Evolutionary conservation across 257 asterid species (phyloP), one percentile per base, ranked within the genome.

Genomic region (Plectranthus barbatus): DNA sequence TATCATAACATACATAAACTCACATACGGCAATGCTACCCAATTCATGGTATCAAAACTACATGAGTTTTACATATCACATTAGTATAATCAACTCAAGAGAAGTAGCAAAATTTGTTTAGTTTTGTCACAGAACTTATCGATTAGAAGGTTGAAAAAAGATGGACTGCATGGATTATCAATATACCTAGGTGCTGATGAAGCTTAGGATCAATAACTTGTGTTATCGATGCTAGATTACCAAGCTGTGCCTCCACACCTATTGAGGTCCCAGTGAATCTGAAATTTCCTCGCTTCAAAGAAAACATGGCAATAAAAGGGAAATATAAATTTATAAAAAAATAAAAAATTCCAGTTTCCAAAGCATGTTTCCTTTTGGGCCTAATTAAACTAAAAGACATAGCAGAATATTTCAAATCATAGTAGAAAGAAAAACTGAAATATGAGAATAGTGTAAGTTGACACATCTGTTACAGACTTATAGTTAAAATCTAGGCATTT

Each of bases 131-230:
- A 63, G 24, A 44, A 54, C 47, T 66, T 40, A 9, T 29, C 4
- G 39, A 37, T 17, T 55, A 73, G 19, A 49, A 34, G 49, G 45
- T n/a, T 23, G 29, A 49, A 39, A 10, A 62, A 31, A 60, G 62
- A 74, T n/a, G 10, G 39, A 53, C 4, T 21, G 56, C 20, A 9
- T 18, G 18, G 40, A 63, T n/a, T n/a, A 57, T 12, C 44, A 29
- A 31, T 53, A 53, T 89, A 92, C 99, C 99, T 70, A 92, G 76
- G 86, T 92, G 99, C 66, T 78, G 85, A 71, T 92, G 99, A 77
- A 92, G 96, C 76, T 92, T 92, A 55, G 99, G 99, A 66, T 92
- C 94, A 69, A 92, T 60, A 57, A 89, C 86, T 83, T 89, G 96
- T 14, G 95, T 87, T 69, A 92, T 59, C 29, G 95, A 85, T 69